These are phyloP conservation scores for Clathrus columnatus DNA, from an alignment of 768 basidiomycete species.

Conservation along the genomic window DNA sequence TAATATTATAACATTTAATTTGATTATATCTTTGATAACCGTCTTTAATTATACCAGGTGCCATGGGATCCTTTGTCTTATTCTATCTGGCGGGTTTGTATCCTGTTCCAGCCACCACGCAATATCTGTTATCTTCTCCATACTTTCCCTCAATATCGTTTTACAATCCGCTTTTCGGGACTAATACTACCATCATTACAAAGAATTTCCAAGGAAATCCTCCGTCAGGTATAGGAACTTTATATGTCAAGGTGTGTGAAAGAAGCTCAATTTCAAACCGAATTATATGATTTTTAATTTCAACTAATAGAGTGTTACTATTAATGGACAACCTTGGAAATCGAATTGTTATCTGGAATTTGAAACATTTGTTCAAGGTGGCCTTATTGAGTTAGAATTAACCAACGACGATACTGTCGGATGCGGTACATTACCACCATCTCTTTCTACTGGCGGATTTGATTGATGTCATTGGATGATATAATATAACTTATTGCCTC, in stretches of 20 bases:
- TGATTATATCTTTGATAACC: background rate
- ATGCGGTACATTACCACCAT: slow-evolving; percentile 51
- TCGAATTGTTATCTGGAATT: slow-evolving; percentile 60
- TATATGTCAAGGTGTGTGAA: slow-evolving; percentile 45
- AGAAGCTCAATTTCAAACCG: background rate
- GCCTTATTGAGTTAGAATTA: slow-evolving; percentile 46
- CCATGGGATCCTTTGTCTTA: slow-evolving; percentile 53
- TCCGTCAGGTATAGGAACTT: slow-evolving; percentile 37
- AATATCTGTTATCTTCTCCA: slow-evolving; percentile 52
- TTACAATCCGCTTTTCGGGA: slow-evolving; percentile 49
- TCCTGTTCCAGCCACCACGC: slow-evolving; percentile 52
- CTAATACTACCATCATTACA: slow-evolving; percentile 45
- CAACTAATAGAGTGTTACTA: slow-evolving; percentile 38
- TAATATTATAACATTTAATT: background rate
- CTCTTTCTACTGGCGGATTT: slow-evolving; percentile 56
- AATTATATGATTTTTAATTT: background rate
- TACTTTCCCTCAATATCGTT: slow-evolving; percentile 55
- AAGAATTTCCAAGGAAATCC: slow-evolving; percentile 47
- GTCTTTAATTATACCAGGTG: slow-evolving; percentile 29
- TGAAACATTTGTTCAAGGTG: slow-evolving; percentile 49
- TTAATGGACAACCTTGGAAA: slow-evolving; percentile 48
- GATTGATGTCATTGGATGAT: background rate
- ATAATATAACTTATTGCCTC: background rate
- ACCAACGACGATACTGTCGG: slow-evolving; percentile 43
- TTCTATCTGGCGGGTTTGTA: slow-evolving; percentile 56